phyloP scores from a whole-genome alignment of 148 eudicot species.

The Fallopia convolvulus region DNA sequence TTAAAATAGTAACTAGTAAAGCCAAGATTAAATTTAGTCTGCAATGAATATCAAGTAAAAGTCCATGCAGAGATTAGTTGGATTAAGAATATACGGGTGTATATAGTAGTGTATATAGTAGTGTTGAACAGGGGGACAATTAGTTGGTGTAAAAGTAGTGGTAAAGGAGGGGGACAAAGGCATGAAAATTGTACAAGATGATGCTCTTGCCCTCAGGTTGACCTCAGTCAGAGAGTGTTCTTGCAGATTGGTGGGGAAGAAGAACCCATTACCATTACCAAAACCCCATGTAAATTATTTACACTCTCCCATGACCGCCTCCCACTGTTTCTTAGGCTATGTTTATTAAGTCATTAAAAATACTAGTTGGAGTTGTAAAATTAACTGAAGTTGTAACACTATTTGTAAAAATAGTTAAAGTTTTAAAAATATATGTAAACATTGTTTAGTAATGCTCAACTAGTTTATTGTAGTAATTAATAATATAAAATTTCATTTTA shows the following conservation, averaged over 20 bases:
- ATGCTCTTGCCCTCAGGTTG: slow-evolving; percentile 2
- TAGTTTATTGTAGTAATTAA: no score
- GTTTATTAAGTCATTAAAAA: no score
- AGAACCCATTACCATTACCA: not conserved
- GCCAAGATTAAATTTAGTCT: not conserved
- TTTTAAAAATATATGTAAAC: no score
- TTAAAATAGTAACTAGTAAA: no score
- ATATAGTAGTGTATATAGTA: no score
- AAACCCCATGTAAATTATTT: not conserved
- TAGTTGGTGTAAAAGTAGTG: not conserved
- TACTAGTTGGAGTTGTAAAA: no score
- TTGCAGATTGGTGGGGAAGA: slow-evolving; percentile 9
- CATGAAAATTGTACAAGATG: slow-evolving; percentile 4
- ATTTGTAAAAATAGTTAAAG: no score
- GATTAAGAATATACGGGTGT: not conserved
- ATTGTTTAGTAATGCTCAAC: no score
- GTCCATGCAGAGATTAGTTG: not conserved
- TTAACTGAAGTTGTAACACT: no score
- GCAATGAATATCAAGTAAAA: no score
- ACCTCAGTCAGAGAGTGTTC: not conserved
- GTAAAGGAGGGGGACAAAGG: not conserved
- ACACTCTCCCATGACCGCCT: not conserved
- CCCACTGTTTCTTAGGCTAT: not conserved
- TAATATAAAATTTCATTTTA: no score
- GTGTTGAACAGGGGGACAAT: not conserved